A percentile compares a stretch with the other conserved stretches of the same genome.
Conservation (phyloP, 2,329 filamentous ascomycete genomes). For the Colletotrichum neosansevieriae region DNA sequence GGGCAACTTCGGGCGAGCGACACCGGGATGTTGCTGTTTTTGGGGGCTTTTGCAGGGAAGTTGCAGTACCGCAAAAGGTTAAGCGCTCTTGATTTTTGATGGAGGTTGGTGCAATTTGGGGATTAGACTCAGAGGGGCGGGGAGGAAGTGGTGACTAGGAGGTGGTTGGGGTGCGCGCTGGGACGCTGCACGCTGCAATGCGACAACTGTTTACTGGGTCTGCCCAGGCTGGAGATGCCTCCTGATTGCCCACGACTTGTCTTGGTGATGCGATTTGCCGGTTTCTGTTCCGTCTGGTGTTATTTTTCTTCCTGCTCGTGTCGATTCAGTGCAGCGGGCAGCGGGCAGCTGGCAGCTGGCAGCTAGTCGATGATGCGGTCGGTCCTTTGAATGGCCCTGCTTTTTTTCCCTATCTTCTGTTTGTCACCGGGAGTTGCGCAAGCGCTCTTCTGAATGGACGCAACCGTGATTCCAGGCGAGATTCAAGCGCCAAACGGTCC, state of each 20-base stretch:
- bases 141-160: conserved; percentile 11
- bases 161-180: conserved; percentile 9
- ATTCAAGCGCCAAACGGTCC: background rate
- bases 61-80: conserved; percentile 11
- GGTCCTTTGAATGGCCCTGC: background rate
- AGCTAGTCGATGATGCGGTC: conserved; percentile 5
- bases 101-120: background rate
- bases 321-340: conserved; percentile 8
- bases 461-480: background rate
- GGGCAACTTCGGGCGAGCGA: conserved; percentile 38
- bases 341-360: no score
- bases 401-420: conserved; percentile 7
- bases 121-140: no score
- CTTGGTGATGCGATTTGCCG: conserved; percentile 33
- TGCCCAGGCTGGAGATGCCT: conserved; percentile 26
- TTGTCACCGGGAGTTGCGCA: conserved; percentile 22
- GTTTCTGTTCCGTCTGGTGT: conserved; percentile 34
- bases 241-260: conserved; percentile 25
- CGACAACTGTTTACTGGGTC: conserved; percentile 14
- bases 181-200: conserved; percentile 5
- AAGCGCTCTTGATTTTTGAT: conserved; percentile 27
- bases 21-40: conserved; percentile 32
- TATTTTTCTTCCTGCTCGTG: background rate
- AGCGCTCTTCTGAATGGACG: conserved; percentile 11
- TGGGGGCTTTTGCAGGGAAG: conserved; percentile 25